These are phyloP conservation scores for Tulasnella sp. DNA, from an alignment of 768 basidiomycete genomes.

Conservation along the genomic window DNA sequence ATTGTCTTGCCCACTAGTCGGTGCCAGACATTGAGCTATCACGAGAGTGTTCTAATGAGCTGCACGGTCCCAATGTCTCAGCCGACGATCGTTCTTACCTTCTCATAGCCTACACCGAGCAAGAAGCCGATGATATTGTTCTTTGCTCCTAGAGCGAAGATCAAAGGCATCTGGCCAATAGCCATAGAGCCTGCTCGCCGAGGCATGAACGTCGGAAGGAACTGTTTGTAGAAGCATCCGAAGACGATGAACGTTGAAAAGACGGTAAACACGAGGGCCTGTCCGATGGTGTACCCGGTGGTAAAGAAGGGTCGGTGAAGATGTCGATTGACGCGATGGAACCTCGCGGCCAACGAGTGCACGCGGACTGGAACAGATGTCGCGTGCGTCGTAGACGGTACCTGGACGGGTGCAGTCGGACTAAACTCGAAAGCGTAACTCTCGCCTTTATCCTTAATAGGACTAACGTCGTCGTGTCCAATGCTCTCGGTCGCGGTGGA, in stretches of 20 bases:
- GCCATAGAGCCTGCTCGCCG: background rate
- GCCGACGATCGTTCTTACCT: background rate
- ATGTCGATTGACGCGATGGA: background rate
- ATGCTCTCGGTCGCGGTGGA: background rate
- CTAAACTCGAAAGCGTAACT: background rate
- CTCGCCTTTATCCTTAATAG: background rate
- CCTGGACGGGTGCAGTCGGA: background rate
- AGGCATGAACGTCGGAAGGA: slow-evolving; percentile 3
- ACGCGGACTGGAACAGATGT: background rate
- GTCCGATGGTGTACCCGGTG: slow-evolving; percentile 2
- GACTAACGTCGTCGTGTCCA: background rate
- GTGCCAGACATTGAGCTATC: slow-evolving; percentile 63
- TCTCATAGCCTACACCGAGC: slow-evolving; percentile 12
- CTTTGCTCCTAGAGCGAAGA: slow-evolving; percentile 11
- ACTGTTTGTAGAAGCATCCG: background rate
- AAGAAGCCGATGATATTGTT: slow-evolving; percentile 13
- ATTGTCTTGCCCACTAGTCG: slow-evolving; percentile 52
- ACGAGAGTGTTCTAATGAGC: background rate
- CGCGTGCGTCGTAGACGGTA: background rate
- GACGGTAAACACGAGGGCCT: background rate
- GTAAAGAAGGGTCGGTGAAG: background rate
- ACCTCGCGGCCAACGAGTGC: background rate
- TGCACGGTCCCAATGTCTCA: background rate
- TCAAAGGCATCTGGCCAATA: slow-evolving; percentile 12
- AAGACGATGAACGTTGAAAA: slow-evolving; percentile 9